Conservation (phyloP, 2,329 filamentous ascomycete species). For the Penicillium sumatraense region DNA sequence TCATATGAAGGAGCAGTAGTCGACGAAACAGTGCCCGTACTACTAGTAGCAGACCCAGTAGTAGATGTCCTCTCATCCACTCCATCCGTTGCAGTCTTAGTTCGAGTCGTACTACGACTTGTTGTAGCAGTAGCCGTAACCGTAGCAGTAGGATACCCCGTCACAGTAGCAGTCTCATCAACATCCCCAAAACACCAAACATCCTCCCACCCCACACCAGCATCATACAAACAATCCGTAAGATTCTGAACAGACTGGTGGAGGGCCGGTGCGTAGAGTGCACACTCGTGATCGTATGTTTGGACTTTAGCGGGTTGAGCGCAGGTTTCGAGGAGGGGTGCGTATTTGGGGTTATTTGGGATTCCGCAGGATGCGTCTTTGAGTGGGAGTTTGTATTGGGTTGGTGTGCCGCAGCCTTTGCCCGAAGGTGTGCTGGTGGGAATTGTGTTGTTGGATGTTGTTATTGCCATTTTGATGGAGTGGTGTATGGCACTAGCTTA, state of each 20-base stretch:
- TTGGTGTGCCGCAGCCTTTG: constrained; percentile 19
- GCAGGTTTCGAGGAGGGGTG: constrained; percentile 22
- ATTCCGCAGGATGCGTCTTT: constrained; percentile 32
- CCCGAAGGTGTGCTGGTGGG: constrained; percentile 9
- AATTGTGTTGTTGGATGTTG: no score
- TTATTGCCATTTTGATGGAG: no score
- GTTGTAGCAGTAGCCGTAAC: not conserved
- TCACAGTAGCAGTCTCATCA: constrained; percentile 17
- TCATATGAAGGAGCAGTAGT: no score
- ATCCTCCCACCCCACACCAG: constrained; percentile 27
- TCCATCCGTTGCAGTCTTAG: no score
- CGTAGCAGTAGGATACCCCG: not conserved
- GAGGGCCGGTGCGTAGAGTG: constrained; percentile 25
- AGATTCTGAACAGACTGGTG: constrained; percentile 30
- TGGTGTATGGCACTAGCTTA: no score
- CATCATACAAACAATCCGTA: constrained; percentile 30
- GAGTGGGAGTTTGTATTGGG: constrained; percentile 30
- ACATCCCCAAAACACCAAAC: constrained; percentile 28
- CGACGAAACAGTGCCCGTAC: no score
- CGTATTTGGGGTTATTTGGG: constrained; percentile 25
- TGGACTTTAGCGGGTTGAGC: constrained; percentile 22
- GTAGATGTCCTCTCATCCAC: no score
- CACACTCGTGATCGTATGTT: constrained; percentile 28
- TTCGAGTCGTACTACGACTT: no score
- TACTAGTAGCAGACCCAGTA: no score